phyloP scores from a whole-genome alignment of 768 basidiomycete species.

The Filobasidium floriforme region DNA sequence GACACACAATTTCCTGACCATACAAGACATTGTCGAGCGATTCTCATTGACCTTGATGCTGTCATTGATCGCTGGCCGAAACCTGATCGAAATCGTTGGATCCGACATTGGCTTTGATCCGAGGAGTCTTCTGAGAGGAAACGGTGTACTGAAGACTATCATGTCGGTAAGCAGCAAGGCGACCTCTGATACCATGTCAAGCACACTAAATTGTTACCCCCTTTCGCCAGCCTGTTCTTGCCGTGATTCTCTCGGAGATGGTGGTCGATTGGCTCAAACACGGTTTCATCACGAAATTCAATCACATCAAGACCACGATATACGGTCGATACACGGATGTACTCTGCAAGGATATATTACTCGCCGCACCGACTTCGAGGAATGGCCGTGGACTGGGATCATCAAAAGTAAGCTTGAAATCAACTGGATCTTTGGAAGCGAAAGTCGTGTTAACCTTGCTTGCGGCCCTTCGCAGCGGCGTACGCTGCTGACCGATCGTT shows the following conservation, averaged over 20 bases:
- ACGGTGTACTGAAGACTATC: constrained; percentile 55
- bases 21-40: constrained; percentile 86
- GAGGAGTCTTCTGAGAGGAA: constrained; percentile 48
- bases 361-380: constrained; percentile 52
- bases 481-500: constrained; percentile 79
- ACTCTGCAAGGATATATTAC: constrained; percentile 82
- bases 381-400: constrained; percentile 39
- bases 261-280: constrained; percentile 98
- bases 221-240: constrained; percentile 69
- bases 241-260: constrained; percentile 85
- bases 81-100: constrained; percentile 86
- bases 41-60: constrained; percentile 90
- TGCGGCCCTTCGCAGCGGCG: constrained; percentile 51
- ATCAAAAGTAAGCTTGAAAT: background rate
- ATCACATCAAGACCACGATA: constrained; percentile 89
- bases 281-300: constrained; percentile 98
- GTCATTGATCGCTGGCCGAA: constrained; percentile 79
- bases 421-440: background rate
- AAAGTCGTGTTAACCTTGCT: background rate
- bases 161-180: constrained; percentile 58
- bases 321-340: constrained; percentile 95
- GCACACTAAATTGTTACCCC: background rate
- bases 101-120: constrained; percentile 70
- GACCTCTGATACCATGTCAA: background rate
- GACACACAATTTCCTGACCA: background rate